Evolutionary conservation across 192 early-diverging fungal genomes (phyloP).

Genomic region (Rhizoclosmatium globosum): DNA sequence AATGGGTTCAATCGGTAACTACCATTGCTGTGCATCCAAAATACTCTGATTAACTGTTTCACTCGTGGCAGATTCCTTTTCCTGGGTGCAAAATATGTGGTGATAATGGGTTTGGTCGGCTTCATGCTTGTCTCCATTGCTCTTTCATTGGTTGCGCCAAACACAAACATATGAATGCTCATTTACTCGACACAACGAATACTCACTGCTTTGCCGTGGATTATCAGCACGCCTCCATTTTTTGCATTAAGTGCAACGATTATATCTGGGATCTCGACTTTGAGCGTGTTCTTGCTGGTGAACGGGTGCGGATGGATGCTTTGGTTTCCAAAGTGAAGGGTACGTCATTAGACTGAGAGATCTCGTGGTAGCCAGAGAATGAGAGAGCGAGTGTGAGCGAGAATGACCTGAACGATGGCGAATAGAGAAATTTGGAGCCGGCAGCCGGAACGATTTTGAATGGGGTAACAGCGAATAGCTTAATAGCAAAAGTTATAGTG

Average conservation of each 20-base stretch:
- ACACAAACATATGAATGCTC: conserved; percentile 60
- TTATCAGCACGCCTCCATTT: conserved; percentile 70
- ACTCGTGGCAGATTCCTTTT: conserved; percentile 28
- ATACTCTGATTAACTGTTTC: background rate
- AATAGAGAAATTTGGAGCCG: too few relatives aligned
- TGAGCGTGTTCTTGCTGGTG: conserved; percentile 52
- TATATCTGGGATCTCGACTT: conserved; percentile 86
- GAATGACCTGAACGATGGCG: too few relatives aligned
- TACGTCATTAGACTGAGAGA: background rate
- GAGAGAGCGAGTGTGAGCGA: too few relatives aligned
- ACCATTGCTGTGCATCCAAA: background rate
- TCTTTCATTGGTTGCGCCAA: conserved; percentile 82
- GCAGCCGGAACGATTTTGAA: too few relatives aligned
- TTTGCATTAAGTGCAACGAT: conserved; percentile 80
- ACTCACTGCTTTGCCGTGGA: conserved; percentile 70
- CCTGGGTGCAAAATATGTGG: conserved; percentile 47
- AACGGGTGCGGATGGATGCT: conserved; percentile 53
- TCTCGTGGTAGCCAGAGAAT: background rate
- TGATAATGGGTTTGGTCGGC: conserved; percentile 31
- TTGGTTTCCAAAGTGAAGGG: conserved; percentile 59
- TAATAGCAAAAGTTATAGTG: too few relatives aligned
- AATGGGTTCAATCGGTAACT: conserved; percentile 24
- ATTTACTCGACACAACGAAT: conserved; percentile 48
- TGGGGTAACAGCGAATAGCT: too few relatives aligned
- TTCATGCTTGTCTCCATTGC: conserved; percentile 89